These are phyloP conservation scores for Xylaria longipes DNA, from an alignment of 495 filamentous ascomycete species.

Conservation along the genomic window DNA sequence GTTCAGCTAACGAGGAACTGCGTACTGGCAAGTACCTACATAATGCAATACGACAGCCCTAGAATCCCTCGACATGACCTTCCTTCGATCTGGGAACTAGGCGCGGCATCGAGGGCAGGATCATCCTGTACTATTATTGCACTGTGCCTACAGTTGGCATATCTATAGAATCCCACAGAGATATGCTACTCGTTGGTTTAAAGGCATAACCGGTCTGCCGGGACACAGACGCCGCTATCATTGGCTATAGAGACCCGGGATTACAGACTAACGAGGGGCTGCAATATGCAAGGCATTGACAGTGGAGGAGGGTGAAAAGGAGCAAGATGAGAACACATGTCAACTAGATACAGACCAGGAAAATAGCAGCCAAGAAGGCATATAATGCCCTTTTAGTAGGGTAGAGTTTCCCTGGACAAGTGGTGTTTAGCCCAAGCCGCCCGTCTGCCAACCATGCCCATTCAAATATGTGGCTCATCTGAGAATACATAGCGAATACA, in stretches of 20 bases:
- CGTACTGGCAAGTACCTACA: background rate
- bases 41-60: background rate
- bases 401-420: background rate
- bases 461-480: background rate
- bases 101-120: background rate
- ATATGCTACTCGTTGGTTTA: constrained; percentile 3
- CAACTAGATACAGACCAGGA: background rate
- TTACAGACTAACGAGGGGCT: constrained; percentile 19
- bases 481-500: background rate
- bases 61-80: background rate
- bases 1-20: constrained; percentile 9
- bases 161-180: background rate
- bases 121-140: background rate
- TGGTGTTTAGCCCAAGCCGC: background rate
- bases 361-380: background rate
- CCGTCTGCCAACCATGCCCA: background rate
- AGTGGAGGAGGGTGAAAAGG: background rate
- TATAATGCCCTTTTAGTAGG: background rate
- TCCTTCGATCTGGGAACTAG: background rate
- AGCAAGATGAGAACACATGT: constrained; percentile 1
- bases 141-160: constrained; percentile 19
- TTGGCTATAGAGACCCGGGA: constrained; percentile 15
- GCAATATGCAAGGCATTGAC: constrained; percentile 24
- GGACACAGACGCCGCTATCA: constrained; percentile 6
- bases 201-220: constrained; percentile 12